Conservation (phyloP, 225 moss, liverwort and hornwort genomes). For the Marchantia paleacea region DNA sequence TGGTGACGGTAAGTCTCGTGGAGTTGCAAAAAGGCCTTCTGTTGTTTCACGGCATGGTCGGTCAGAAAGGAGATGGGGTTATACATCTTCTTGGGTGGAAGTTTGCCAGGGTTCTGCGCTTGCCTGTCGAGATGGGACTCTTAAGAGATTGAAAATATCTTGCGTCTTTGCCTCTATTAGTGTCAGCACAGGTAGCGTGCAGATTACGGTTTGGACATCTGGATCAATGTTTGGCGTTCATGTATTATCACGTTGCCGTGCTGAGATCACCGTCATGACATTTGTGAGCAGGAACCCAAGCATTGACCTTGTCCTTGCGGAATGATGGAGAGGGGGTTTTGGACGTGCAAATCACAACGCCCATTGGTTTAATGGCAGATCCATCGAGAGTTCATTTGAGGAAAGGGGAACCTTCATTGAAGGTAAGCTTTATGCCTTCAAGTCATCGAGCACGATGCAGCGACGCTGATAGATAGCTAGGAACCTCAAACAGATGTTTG, state of each 20-base stretch:
- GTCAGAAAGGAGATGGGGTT: no score
- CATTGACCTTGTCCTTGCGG: conserved; percentile 18
- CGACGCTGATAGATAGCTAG: background rate
- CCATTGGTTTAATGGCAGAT: conserved; percentile 11
- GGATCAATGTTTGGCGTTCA: background rate
- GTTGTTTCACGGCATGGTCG: background rate
- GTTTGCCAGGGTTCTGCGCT: background rate
- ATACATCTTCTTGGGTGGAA: background rate
- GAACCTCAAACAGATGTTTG: no score
- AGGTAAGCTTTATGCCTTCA: background rate
- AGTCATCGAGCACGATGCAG: background rate
- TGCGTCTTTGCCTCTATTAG: no score
- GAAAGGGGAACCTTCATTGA: conserved; percentile 19
- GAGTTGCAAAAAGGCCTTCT: background rate
- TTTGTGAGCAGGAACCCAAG: conserved; percentile 8
- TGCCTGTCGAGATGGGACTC: background rate
- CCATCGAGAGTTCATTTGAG: conserved; percentile 5
- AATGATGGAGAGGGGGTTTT: conserved; percentile 17
- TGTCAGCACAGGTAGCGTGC: background rate
- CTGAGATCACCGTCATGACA: background rate
- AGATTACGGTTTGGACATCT: no score
- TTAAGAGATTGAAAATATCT: no score
- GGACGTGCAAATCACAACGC: conserved; percentile 15
- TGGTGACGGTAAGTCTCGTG: conserved; percentile 15
- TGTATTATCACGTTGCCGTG: background rate